Base-by-base conservation (phyloP, 2,329 filamentous ascomycete genomes). In the Calonectria leucothoes region DNA sequence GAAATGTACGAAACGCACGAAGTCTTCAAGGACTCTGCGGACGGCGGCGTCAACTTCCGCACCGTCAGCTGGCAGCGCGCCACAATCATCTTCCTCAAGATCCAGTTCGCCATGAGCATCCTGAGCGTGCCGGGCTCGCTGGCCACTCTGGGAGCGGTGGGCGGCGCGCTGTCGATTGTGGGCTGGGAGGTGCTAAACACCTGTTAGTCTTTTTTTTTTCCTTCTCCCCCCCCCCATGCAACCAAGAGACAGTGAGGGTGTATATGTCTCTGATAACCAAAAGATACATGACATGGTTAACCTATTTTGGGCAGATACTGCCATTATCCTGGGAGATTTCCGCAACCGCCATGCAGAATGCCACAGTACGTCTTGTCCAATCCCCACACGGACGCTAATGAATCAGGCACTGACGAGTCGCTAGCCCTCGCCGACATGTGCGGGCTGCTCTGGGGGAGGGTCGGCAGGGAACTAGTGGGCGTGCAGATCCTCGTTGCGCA, bases 71-170 rank as follows among this genome's bases (percentile, higher is more conserved):
- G 86, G 85, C 81, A 84, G 69, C 77, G 83, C 63, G 84, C 84
- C 17, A 82, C 82, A 17, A 78, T 86, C 42, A 83, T 87, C 73
- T 86, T 87, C 72, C 77, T 84, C 73, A 85, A 85, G 79, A 77
- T 81, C 52, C 79, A 81, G 64, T 80, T 82, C 25, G 81, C 78
- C 59, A 79, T 74, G 72, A 72, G 72, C 72, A 74, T 74, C 42
- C 69, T 74, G 42, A 84, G 84, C 59, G 83, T 75, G 10, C 74
- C 74, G 2, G 71, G 69, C 4, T 64, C 74, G 15, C 35, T 75
- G 25, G 69, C 71, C 17, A 71, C 72, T 17, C 69, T 75, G 10
- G 71, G 74, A 17, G 74, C 74, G 2, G 69, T 75, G 7, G 71
- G 71, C 5, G 74, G 74, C 27, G 68, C 69, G 0, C 37, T 79